Evolutionary conservation across 371 early-diverging fungal genomes (phyloP), one percentile per base, ranked within the genome.

Genomic region (Mucor saturninus): DNA sequence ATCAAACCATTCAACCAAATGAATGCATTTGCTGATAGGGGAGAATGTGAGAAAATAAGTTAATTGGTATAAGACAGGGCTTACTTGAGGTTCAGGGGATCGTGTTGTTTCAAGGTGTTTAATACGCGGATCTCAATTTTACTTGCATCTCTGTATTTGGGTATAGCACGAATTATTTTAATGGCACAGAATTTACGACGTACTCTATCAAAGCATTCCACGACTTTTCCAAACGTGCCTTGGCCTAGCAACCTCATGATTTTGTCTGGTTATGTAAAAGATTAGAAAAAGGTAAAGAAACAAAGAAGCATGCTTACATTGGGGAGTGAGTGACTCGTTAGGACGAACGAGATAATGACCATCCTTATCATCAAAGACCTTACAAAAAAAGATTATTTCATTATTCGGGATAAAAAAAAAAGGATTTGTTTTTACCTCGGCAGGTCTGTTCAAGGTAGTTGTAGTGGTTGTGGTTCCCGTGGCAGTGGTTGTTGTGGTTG

Each of bases 211-310:
- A 73, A 87, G 64, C 94, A 94, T 71, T 94, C 89, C 31, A 94
- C 91, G 8, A 98, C 98, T 71, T 94, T 94, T 56, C 98, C 98
- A 83, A 96, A 98, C 1, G 98, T 98, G 10, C 98, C 98, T 79
- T 97, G 97, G 2, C 98, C 98, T 10, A 98, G 77, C 37, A 93
- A 73, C 13, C 86, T 77, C 63, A 91, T 75, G 56, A 97, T 93
- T 73, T 87, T 83, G 75, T 92, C 92, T 92, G 68, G 32, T 2
- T 21, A 38, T 29, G 11, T 21, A 10, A 42, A 43, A 5, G 11
- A n/a, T 13, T 45, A 2, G n/a, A 26, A 11, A 46, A 28, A 15
- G 14, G 10, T 1, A 35, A 14, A n/a, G 32, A 31, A 7, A 37
- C 14, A 15, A 5, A 31, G 0, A 42, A 21, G n/a, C 29, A 38